Base-by-base conservation (phyloP, 208 protist species). In the Leishmania guyanensis region DNA sequence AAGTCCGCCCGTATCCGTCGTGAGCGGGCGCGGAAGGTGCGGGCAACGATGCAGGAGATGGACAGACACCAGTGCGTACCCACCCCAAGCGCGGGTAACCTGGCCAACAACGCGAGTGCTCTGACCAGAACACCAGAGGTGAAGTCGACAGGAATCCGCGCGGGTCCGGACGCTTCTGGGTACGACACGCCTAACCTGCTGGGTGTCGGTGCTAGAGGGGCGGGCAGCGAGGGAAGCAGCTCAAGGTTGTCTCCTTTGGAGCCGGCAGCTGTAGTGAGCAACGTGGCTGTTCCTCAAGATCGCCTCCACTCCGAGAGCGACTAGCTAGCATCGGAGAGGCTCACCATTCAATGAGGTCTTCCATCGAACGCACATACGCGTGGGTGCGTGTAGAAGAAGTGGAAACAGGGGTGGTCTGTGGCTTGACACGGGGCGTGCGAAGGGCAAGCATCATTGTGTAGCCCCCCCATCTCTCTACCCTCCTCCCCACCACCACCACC, bases 251-350 rank as follows among this genome's bases (percentile, higher is more conserved):
- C 76, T 16, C 62, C 62, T 36, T 36, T 43, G 50, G 71, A n/a
- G 74, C 81, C 71, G 69, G 80, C 64, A 54, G 82, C 68, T 53
- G 82, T 83, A 56, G 80, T 89, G 60, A 82, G 79, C 79, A 89
- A 86, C 54, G 78, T 77, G 16, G 78, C 82, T 20, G 79, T 82
- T 12, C 74, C 72, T 60, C 85, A 81, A 58, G 74, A 85, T 36
- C 79, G 82, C 48, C 79, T 86, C 29, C 82, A 84, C 66, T 89
- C 81, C 9, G 82, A 86, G 36, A 88, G 85, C 72, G 85, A 89
- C 53, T 89, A 75, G 48, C 48, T 43, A 17, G 5, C 68, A 46
- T 3, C 65, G 12, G 33, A 70, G 22, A 33, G 33, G 6, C 5
- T 5, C 65, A 29, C 33, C 65, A 70, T 33, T 10, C 2, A 14